Evolutionary conservation across 345 rosid genomes (phyloP), one percentile per base, ranked within the genome.

Genomic region (Conringia planisiliqua): DNA sequence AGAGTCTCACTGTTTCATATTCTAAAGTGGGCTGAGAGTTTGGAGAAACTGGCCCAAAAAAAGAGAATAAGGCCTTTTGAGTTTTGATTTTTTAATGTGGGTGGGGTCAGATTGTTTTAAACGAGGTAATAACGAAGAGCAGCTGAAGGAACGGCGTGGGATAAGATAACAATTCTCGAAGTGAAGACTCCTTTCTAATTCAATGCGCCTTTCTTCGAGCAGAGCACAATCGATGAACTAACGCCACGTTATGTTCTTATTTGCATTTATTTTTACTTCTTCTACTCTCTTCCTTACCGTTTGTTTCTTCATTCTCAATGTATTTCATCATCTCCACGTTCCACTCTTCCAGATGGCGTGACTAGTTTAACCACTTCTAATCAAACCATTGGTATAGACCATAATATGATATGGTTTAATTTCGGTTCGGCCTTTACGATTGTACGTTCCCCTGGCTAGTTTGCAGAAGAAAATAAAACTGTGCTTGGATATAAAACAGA

Each of bases 61-160:
- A 16, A 26, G 1, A 16, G 1, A 10, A 17, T 1, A 4, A 48
- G 17, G 56, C 52, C 26, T 24, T 27, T 2, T 16, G 32, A 40
- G 20, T 17, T 38, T 2, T 7, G 5, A 16, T 18, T 16, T 52
- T 52, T 13, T 9, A 51, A n/a, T 26, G 35, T 42, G 56, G 3
- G 13, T 50, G 40, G 50, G 63, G 58, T 52, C 71, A 64, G 20
- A 11, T 36, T 22, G 22, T 44, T 8, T 43, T 35, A 24, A 54
- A 43, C n/a, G 71, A 22, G 64, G 77, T 22, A 55, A 54, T 22
- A 24, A 65, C 16, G 42, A 59, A 22, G 56, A 67, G 42, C 79
- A 75, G 79, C 79, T 68, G 70, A 61, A 68, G 55, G 39, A 42
- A 42, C 70, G 79, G 79, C 70, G 74, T 42, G 24, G 24, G 63